phyloP scores from a whole-genome alignment of 2,329 filamentous ascomycete genomes.

The Neonectria punicea region DNA sequence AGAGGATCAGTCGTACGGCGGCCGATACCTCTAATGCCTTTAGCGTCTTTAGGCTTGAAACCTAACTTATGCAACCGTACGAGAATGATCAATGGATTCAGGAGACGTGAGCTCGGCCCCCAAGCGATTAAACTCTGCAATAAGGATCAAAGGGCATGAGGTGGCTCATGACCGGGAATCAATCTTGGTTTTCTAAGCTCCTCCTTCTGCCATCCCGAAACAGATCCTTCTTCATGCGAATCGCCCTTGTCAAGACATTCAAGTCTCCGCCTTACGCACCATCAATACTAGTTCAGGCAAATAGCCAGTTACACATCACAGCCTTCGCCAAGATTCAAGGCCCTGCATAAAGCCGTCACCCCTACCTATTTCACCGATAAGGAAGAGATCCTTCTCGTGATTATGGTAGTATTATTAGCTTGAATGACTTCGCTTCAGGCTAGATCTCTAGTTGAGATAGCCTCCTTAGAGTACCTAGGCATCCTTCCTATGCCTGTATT shows the following conservation, averaged over 20 bases:
- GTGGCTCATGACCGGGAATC: not conserved
- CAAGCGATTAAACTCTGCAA: not conserved
- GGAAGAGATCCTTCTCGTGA: not conserved
- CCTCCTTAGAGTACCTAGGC: too few relatives aligned
- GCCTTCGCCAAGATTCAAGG: not conserved
- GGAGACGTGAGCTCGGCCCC: too few relatives aligned
- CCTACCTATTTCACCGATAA: not conserved
- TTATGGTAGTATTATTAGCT: not conserved
- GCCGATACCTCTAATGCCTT: too few relatives aligned
- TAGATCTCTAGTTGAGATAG: too few relatives aligned
- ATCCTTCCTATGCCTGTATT: too few relatives aligned
- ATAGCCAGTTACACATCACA: not conserved
- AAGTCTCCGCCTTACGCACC: not conserved
- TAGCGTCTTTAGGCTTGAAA: too few relatives aligned
- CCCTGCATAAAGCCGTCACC: not conserved
- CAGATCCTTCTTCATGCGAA: constrained; percentile 2
- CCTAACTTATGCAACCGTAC: too few relatives aligned
- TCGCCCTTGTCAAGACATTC: not conserved
- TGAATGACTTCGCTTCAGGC: too few relatives aligned
- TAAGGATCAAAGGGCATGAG: not conserved
- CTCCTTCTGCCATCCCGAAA: not conserved
- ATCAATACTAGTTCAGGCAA: not conserved
- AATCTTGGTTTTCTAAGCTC: not conserved
- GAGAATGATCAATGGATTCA: too few relatives aligned
- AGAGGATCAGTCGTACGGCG: too few relatives aligned